Conservation (phyloP, 2,329 filamentous ascomycete genomes). For the Magnaporthiopsis poae region DNA sequence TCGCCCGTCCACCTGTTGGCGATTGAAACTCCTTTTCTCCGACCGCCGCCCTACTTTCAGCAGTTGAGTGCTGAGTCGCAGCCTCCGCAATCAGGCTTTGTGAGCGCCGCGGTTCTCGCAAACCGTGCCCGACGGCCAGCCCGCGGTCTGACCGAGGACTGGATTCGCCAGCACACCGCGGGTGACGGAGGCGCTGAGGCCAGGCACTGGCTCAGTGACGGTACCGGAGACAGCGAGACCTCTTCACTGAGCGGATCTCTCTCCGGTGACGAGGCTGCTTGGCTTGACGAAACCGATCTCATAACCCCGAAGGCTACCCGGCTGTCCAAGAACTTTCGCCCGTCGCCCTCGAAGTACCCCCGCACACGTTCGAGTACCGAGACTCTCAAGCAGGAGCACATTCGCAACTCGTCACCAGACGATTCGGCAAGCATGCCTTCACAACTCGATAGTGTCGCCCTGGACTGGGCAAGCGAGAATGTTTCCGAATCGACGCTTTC, state of each 20-base stretch:
- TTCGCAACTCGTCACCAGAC: constrained; percentile 12
- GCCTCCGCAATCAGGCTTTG: constrained; percentile 22
- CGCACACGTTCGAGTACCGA: constrained; percentile 45
- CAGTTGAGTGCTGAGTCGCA: constrained; percentile 27
- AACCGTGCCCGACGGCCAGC: constrained; percentile 51
- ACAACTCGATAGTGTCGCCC: constrained; percentile 6
- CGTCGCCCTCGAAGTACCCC: constrained; percentile 27
- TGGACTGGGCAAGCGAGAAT: constrained; percentile 5
- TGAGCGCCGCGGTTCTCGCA: constrained; percentile 51
- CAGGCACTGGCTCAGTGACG: constrained; percentile 77
- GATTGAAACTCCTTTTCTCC: constrained; percentile 53
- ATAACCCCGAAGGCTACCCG: constrained; percentile 36
- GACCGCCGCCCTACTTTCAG: constrained; percentile 39
- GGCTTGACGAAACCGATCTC: constrained; percentile 38
- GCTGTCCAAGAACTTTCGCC: constrained; percentile 19
- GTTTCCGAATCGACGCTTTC: background rate
- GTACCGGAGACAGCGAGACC: constrained; percentile 60
- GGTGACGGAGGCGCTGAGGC: constrained; percentile 58
- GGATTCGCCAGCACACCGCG: constrained; percentile 78
- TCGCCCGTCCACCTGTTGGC: constrained; percentile 52
- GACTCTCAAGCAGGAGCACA: constrained; percentile 34
- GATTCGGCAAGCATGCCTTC: constrained; percentile 19
- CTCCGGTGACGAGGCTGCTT: constrained; percentile 36
- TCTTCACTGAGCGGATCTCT: constrained; percentile 63
- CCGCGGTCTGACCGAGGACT: constrained; percentile 66